Base-by-base conservation (phyloP, 805 yeast genomes). In the Monosporozyma unispora region DNA sequence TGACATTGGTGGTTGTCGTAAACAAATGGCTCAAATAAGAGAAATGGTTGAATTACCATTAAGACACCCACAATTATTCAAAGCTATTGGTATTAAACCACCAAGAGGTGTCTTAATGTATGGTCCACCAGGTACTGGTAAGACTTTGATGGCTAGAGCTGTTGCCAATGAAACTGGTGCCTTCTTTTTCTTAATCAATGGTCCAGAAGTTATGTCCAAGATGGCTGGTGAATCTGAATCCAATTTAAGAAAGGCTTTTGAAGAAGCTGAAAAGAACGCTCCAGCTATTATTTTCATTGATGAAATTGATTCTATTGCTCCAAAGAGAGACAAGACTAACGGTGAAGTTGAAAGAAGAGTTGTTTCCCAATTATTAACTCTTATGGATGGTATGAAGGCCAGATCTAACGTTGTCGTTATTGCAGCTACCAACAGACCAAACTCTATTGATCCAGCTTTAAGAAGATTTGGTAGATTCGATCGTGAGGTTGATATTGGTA, bases 331-430 rank as follows among this genome's bases (percentile, higher is more conserved):
- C 76, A 93, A 93, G 82, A 93, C 99, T 48, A 93, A 93, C 68
- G 99, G 99, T 75, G 99, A 93, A 73, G 99, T 93, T 61, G 99
- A 93, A 75, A 84, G 99, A 75, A 85, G 99, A 76, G 99, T 93
- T 50, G 99, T 93, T 53, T 91, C 98, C 28, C 99, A 93, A 74
- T 79, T 93, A 65, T 80, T 93, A 68, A 93, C 99, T 18, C 78
- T 93, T 60, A 93, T 93, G 99, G 99, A 93, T 68, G 99, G 99
- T 77, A 93, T 93, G 99, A 91, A 91, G 73, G 96, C 98, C n/a
- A 84, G 99, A 72, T 85, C 98, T 39, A 93, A 93, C 66, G 85
- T 88, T 60, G 99, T 93, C 54, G 99, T 93, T 50, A 93, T 93
- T 72, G 99, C 99, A 49, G 99, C 99, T 35, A 93, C 91, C 7